These are phyloP conservation scores for Trichoderma semiorbis DNA, from an alignment of 2,329 filamentous ascomycete species.

Conservation along the genomic window DNA sequence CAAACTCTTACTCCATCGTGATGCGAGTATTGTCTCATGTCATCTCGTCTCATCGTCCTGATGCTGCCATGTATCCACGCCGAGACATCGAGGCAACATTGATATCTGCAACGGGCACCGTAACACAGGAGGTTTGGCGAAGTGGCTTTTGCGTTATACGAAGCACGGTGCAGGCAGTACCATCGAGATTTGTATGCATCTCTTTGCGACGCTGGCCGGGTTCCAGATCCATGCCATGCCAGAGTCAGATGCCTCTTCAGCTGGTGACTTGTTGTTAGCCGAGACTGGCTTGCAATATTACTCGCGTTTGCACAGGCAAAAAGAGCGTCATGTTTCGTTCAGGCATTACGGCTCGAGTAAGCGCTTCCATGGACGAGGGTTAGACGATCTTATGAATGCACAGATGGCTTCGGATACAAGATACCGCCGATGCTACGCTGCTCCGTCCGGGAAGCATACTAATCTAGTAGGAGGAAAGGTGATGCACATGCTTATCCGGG, in stretches of 20 bases:
- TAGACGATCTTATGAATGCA: constrained; percentile 14
- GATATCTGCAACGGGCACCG: background rate
- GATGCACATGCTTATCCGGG: background rate
- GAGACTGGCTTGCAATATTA: background rate
- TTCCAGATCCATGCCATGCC: background rate
- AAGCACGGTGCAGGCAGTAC: background rate
- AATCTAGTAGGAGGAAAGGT: background rate
- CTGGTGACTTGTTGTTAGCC: background rate
- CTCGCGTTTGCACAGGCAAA: background rate
- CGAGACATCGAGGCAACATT: constrained; percentile 1
- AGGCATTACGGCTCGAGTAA: background rate
- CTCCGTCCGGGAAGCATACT: background rate
- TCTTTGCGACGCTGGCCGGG: background rate
- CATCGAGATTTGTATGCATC: background rate
- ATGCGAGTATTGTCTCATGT: constrained; percentile 1
- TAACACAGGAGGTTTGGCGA: background rate
- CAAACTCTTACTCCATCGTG: background rate
- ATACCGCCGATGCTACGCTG: background rate
- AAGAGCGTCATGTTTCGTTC: background rate
- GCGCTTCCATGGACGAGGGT: constrained; percentile 7
- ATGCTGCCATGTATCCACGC: background rate
- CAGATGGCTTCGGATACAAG: background rate
- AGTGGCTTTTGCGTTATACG: background rate
- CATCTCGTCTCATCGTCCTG: background rate
- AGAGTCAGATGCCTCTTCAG: background rate